Base-by-base conservation (phyloP, 768 basidiomycete species). In the Boletus sp. region DNA sequence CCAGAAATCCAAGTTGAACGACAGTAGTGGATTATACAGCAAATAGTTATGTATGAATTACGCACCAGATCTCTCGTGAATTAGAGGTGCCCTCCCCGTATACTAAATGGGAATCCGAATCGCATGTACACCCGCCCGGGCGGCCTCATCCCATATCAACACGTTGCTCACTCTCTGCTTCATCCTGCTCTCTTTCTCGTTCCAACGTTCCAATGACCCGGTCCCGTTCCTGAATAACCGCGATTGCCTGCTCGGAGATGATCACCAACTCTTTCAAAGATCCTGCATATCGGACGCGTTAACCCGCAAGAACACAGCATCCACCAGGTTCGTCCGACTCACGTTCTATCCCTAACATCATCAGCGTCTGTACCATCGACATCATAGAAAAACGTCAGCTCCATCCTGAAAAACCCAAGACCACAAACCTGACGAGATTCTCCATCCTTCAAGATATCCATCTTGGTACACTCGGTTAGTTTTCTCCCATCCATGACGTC, bases 321-420 rank as follows among this genome's bases (percentile, higher is more conserved):
- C 21, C 21, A 39, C 10, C 23, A 30, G 11, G 13, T 9, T 3
- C 9, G 7, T 37, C 47, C 7, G 3, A 67, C 76, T 64, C 55
- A 80, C 79, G 74, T 63, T 81, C 79, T 19, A 81, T 69, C 35
- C 73, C 76, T 17, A 81, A 63, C 62, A 74, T 65, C 58, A 79
- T 68, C 23, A 80, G 47, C 2, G 71, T 73, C 79, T 9, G 38
- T 8, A 3, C 19, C 25, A 33, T 17, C 35, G 21, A 39, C 7
- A 23, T 27, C n/a, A 33, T 32, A 5, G 11, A 25, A 9, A 30
- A 30, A 29, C 2, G 35, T 58, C 34, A 50, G 41, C 4, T 3
- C 23, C 7, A 19, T 32, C 8, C 9, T 0, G 29, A 21, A 17
- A 29, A 14, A 38, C 17, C 13, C 1, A 25, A 15, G 19, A 17